Percentiles rank a stretch among this genome's conserved stretches.
Conservation (phyloP, 345 rosid species). For the Murraya paniculata region DNA sequence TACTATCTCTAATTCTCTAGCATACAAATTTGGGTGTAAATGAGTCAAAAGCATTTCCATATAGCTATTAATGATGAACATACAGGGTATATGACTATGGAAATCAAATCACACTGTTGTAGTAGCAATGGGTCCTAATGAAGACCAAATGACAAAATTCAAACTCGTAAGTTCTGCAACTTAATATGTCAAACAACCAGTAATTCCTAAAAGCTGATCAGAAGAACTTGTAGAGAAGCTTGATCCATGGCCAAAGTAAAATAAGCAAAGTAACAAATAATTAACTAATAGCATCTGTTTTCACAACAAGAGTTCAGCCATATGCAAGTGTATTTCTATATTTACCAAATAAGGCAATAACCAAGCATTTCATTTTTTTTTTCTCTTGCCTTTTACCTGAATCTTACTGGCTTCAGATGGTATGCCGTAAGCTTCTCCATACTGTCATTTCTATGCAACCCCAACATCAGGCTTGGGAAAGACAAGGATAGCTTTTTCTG, state of each 20-base stretch:
- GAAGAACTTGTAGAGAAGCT: background rate
- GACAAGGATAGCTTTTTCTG: background rate
- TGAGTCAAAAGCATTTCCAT: background rate
- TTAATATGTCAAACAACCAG: background rate
- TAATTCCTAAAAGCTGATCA: background rate
- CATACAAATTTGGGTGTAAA: background rate
- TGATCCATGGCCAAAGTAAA: background rate
- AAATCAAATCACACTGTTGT: background rate
- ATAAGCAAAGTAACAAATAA: background rate
- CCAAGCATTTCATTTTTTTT: background rate
- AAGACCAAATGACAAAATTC: background rate
- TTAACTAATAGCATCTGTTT: background rate
- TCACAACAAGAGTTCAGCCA: background rate
- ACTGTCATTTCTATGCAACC: background rate
- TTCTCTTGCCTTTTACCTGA: background rate
- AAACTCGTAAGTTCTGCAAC: background rate
- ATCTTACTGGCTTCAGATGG: background rate
- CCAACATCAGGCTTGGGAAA: background rate
- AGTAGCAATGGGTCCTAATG: background rate
- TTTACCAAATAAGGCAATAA: background rate
- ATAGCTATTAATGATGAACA: background rate
- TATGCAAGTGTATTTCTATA: background rate
- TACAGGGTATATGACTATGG: background rate
- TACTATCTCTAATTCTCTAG: background rate
- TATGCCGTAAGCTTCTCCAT: background rate